Evolutionary conservation across 352 stramenopile species (phyloP).

Genomic region (Phytopythium kandeliae): DNA sequence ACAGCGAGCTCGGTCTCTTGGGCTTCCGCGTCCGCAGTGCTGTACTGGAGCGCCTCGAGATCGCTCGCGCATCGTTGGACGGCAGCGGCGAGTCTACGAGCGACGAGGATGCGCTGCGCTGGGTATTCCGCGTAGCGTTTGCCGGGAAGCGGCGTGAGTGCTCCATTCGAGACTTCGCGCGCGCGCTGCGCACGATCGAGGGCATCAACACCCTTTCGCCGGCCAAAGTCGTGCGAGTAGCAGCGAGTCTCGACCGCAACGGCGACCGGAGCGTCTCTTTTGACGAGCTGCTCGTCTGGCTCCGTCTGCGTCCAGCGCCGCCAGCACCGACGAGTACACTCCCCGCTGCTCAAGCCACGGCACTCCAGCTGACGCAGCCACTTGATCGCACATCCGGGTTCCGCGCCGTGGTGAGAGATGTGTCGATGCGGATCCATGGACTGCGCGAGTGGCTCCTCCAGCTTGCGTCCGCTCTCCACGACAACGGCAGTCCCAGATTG

Average conservation of each 20-base stretch:
- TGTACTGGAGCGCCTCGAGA: conserved; percentile 18
- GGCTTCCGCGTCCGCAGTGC: conserved; percentile 36
- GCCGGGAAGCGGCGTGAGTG: conserved; percentile 18
- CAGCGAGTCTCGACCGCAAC: conserved; percentile 48
- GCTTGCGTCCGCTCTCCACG: not conserved
- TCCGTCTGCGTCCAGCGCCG: conserved; percentile 24
- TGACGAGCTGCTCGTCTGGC: conserved; percentile 60
- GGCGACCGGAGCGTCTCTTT: conserved; percentile 55
- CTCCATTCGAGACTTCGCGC: conserved; percentile 27
- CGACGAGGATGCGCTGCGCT: conserved; percentile 46
- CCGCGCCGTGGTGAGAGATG: conserved; percentile 1
- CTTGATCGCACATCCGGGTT: not conserved
- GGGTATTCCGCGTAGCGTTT: conserved; percentile 48
- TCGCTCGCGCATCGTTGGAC: conserved; percentile 15
- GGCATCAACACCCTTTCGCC: conserved; percentile 28
- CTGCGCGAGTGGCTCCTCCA: conserved; percentile 1
- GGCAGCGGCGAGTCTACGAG: conserved; percentile 21
- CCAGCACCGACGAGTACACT: not conserved
- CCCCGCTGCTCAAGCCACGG: not conserved
- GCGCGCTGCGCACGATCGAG: conserved; percentile 23
- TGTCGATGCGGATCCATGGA: not conserved
- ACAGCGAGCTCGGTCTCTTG: conserved; percentile 45
- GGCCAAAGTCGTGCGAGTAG: conserved; percentile 44
- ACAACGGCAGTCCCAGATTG: not conserved
- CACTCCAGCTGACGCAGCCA: not conserved